Evolutionary conservation across 176 grass and related monocot species (phyloP), one percentile per base, ranked within the genome.

Genomic region (Thinopyrum elongatum): DNA sequence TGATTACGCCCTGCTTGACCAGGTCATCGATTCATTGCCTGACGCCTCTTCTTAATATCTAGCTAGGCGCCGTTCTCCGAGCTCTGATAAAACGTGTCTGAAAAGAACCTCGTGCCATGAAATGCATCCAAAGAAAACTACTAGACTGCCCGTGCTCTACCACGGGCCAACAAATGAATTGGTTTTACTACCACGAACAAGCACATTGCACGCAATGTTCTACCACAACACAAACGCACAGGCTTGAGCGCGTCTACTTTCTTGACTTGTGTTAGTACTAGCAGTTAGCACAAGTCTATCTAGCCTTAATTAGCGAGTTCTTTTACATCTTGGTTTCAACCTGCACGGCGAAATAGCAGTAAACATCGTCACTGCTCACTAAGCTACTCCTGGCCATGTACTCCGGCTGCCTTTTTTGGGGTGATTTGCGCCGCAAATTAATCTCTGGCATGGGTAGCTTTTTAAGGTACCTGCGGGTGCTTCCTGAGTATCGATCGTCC

Each of bases 1-100:
- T 72, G 81, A 63, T 79, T 84, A 88, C 17, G 44, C 69, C 4
- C 30, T 65, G n/a, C 22, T 23, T n/a, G 87, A 39, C 62, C 19
- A 41, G 17, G 66, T 65, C 82, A 73, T 58, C 2, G 7, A 58
- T 58, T 58, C 19, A 7, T 58, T 58, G 55, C 21, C 55, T 7
- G 7, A 58, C 19, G 19, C 16, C 6, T 57, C 53, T 57, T 57
- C 53, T 57, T 21, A 57, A 21, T 34, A 6, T 78, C 4, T 74
- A 42, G 47, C 21, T 42, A 42, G 35, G 59, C 22, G 38, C 6
- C 11, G n/a, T 62, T 34, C 21, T 21, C 35, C 5, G 27, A 2
- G 47, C 47, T 51, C 47, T 51, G 47, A 17, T 51, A 51, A 51
- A 42, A 55, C 6, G 51, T 55, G 51, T 55, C 2, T 55, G 17